Conservation (phyloP, 768 basidiomycete species). For the Sporobolomyces phaffii region DNA sequence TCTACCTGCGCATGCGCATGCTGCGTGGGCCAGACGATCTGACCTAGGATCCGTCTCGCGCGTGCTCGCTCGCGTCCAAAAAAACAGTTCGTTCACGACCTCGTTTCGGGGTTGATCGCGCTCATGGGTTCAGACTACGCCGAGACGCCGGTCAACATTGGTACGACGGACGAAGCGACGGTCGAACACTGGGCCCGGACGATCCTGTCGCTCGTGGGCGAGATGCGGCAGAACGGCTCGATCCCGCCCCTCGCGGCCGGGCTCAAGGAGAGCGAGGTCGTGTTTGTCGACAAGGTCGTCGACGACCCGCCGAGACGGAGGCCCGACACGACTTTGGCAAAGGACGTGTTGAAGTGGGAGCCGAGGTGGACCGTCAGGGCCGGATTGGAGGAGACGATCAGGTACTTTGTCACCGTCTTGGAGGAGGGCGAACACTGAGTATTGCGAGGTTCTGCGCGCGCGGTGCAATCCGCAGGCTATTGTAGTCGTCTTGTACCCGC, state of each 20-base stretch:
- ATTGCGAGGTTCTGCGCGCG: too few species aligned
- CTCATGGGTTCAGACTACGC: constrained; percentile 77
- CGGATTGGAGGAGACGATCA: constrained; percentile 90
- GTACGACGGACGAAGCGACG: constrained; percentile 90
- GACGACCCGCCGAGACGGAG: constrained; percentile 93
- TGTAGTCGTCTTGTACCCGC: too few species aligned
- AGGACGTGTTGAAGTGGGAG: constrained; percentile 76
- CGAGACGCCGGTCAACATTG: constrained; percentile 91
- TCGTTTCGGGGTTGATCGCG: constrained; percentile 84
- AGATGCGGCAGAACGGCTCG: constrained; percentile 78
- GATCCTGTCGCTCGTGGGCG: constrained; percentile 84
- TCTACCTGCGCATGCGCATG: too few species aligned
- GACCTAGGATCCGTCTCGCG: too few species aligned
- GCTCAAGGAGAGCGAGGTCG: constrained; percentile 51
- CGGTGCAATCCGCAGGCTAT: too few species aligned
- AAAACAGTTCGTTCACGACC: constrained; percentile 98
- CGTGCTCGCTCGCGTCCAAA: constrained; percentile 75
- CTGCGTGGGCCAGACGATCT: too few species aligned
- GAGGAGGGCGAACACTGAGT: constrained; percentile 16
- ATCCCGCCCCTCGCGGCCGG: constrained; percentile 8
- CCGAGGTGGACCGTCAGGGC: constrained; percentile 87
- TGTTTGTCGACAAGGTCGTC: constrained; percentile 73
- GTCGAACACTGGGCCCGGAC: constrained; percentile 89
- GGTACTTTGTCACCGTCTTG: constrained; percentile 69
- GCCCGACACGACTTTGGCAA: constrained; percentile 87